Evolutionary conservation across 495 filamentous ascomycete species (phyloP).

Genomic region (Penicillium crystallinum): DNA sequence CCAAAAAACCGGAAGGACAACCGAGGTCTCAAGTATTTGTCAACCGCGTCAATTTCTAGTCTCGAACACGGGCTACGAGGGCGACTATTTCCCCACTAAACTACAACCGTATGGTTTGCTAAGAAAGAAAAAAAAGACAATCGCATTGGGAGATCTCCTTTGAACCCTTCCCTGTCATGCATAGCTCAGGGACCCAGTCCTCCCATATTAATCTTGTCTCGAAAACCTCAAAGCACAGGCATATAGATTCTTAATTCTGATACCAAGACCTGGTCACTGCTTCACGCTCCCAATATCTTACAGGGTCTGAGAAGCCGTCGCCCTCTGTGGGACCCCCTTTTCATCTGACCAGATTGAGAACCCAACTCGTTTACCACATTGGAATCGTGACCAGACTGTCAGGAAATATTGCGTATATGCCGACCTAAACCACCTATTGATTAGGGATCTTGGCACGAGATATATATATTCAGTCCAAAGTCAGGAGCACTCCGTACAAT

Average conservation of each 20-base stretch:
- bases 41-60: neutral
- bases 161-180: neutral
- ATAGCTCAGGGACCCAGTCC: neutral
- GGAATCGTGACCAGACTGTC: neutral
- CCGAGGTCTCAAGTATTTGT: neutral
- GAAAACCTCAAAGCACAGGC: neutral
- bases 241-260: neutral
- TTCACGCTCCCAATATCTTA: neutral
- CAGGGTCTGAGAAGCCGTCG: neutral
- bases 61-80: neutral
- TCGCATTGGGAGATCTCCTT: neutral
- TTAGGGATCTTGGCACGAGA: neutral
- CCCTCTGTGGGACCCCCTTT: too few species aligned
- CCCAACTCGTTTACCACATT: too few species aligned
- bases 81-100: constrained; percentile 2
- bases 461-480: too few species aligned
- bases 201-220: neutral
- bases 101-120: neutral
- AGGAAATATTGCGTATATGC: neutral
- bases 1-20: neutral
- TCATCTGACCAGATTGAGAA: too few species aligned
- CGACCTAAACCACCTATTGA: neutral
- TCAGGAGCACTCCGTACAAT: neutral
- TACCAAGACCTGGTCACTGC: neutral
- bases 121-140: constrained; percentile 1